Conservation (phyloP, 345 rosid genomes). For the Trapa bicornis region DNA sequence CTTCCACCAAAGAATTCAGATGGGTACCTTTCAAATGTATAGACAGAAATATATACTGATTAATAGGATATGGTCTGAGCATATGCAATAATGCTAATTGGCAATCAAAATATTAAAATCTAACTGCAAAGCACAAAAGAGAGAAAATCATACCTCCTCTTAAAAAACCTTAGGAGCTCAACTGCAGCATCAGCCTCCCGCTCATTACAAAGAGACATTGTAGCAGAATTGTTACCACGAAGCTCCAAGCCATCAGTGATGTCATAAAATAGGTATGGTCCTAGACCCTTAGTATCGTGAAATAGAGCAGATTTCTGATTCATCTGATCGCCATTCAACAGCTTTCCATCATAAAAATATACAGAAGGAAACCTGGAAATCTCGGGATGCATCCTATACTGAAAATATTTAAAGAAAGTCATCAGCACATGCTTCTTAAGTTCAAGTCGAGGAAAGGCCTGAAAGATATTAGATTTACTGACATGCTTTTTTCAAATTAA, state of each 20-base stretch:
- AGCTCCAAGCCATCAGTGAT: constrained; percentile 72
- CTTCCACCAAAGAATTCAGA: constrained; percentile 67
- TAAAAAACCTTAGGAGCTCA: constrained; percentile 57
- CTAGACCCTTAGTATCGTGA: constrained; percentile 54
- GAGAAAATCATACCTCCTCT: constrained; percentile 36
- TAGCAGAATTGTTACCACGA: constrained; percentile 61
- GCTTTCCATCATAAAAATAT: constrained; percentile 78
- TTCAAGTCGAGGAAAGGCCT: constrained; percentile 1
- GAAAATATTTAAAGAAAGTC: constrained; percentile 23
- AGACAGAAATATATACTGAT: background rate
- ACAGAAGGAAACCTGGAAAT: constrained; percentile 78
- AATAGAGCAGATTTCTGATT: constrained; percentile 56
- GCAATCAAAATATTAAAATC: background rate
- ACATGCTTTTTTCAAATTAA: background rate
- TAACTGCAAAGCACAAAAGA: background rate
- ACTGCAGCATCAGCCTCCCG: constrained; percentile 86
- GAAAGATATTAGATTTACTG: background rate
- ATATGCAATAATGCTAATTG: background rate
- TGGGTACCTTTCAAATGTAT: constrained; percentile 38
- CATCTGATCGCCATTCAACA: constrained; percentile 66
- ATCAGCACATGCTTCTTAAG: constrained; percentile 11
- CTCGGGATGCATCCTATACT: constrained; percentile 99
- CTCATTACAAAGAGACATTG: constrained; percentile 66
- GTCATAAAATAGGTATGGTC: constrained; percentile 80
- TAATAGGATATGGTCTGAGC: background rate